Base-by-base conservation (phyloP, 164 flowering plant genomes). In the Annona cherimola region DNA sequence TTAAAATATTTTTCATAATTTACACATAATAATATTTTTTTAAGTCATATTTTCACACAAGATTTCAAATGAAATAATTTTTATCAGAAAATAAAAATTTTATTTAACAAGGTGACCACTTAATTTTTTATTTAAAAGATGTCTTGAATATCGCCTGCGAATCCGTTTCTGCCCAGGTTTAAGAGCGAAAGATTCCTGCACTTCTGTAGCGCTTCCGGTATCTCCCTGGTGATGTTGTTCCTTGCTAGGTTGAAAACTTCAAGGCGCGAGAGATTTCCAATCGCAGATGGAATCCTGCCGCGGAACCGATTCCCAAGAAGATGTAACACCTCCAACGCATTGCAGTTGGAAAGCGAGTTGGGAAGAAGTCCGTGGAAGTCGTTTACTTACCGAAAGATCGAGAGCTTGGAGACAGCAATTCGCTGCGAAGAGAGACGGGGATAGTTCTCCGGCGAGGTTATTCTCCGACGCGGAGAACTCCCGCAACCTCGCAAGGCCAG, bases 301-400 rank as follows among this genome's bases (percentile, higher is more conserved):
- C 76, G 74, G 76, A 94, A 90, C 5, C 70, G 68, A 73, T 94
- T 94, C 55, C 93, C 93, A 81, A 82, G 81, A 8, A 94, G 61
- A 73, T 81, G 81, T 78, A 94, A 71, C 5, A 67, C 62, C 3
- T 0, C 16, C 82, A 94, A 67, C 11, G 69, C 76, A 63, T 55
- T 65, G 69, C 97, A 94, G n/a, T 81, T 83, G 1, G 90, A 79
- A 43, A 94, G 69, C 60, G 84, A 82, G 1, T 43, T 69, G 0
- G 96, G 95, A 45, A 87, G 57, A 20, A 50, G 72, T 2, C 93
- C 98, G 4, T 1, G 1, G 63, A 94, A 86, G 0, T 26, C 11
- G 67, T 94, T 94, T 9, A 76, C 89, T 26, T 26, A 26, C 35
- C 1, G 98, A 94, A 64, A 94, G 77, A 73, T 94, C 98, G 65